Base-by-base conservation (phyloP, 2,329 filamentous ascomycete species). In the Niveomyces coronatus region DNA sequence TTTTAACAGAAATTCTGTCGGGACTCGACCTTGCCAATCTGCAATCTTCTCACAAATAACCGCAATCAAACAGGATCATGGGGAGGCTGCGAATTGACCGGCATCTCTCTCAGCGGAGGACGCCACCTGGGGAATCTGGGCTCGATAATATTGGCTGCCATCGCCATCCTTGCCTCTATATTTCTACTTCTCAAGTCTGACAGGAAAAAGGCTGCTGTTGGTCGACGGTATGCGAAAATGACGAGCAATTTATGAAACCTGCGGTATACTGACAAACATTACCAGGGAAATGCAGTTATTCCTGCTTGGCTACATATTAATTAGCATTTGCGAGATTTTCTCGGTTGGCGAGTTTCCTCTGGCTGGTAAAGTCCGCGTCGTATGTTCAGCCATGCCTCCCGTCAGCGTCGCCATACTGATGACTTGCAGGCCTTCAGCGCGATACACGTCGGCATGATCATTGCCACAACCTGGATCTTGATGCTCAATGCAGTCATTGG, bases 261-360 rank as follows among this genome's bases (percentile, higher is more conserved):
- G 15, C 29, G 17, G n/a, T 20, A 29, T 8, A 27, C 28, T 35
- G 9, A 40, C 19, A 31, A 13, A 7, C 7, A 4, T 2, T 39
- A 40, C n/a, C 53, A 94, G 91, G 60, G 91, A 98, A 62, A 96
- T 98, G 76, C 91, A 98, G 70, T 53, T 95, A 23, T 96, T 98
- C 64, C 74, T 98, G 35, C 45, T 85, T 29, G 81, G 83, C 35
- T 98, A 86, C 58, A 82, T 94, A 41, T 62, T 96, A 42, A 79
- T 96, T 44, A 79, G 84, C 51, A 84, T 98, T 52, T 95, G 88
- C 63, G 91, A 96, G 60, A 94, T 98, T 53, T 95, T 98, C 64
- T 88, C 87, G 0, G 79, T 96, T 24, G 91, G 91, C 49, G 84
- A 81, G 20, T 89, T 98, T 52, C 87, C 89, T 3, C 64, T 95